A percentile compares a stretch with the other conserved stretches of the same genome.
Evolutionary conservation across 768 basidiomycete genomes (phyloP).

Genomic region (Hirschioporus abietinus): DNA sequence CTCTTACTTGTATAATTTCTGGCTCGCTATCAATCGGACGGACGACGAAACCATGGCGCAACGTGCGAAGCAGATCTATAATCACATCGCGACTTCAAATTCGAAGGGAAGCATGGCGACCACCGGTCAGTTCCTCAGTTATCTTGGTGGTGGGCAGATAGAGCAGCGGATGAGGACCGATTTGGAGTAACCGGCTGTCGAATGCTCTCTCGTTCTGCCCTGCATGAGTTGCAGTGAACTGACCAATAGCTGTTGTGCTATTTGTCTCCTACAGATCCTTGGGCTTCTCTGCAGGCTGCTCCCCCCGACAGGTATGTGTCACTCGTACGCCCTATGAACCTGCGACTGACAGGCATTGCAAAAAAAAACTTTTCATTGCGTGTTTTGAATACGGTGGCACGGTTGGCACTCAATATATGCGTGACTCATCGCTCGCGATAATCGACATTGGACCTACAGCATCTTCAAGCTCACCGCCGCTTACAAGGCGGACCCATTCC

Average conservation of each 20-base stretch:
- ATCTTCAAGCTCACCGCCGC: constrained; percentile 90
- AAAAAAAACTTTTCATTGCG: background rate
- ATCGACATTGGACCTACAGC: constrained; percentile 33
- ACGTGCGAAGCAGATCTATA: constrained; percentile 1
- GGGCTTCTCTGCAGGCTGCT: constrained; percentile 74
- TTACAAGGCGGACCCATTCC: constrained; percentile 74
- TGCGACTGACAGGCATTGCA: background rate
- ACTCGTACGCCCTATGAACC: background rate
- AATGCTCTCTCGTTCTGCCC: background rate
- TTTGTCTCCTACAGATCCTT: constrained; percentile 45
- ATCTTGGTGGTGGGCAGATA: background rate
- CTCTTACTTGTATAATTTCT: background rate
- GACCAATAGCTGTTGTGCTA: background rate
- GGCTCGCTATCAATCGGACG: too few relatives aligned
- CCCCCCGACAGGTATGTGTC: constrained; percentile 71
- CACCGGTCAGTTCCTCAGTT: background rate
- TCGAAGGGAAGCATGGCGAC: background rate
- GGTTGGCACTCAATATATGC: background rate
- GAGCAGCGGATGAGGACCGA: background rate
- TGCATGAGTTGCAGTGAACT: background rate
- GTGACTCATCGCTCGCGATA: background rate
- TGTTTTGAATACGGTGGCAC: background rate
- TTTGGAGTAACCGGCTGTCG: background rate
- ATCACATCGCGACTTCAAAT: background rate
- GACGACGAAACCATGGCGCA: background rate